Evolutionary conservation across 2,329 filamentous ascomycete species (phyloP).

Genomic region (Xylaria sp.): DNA sequence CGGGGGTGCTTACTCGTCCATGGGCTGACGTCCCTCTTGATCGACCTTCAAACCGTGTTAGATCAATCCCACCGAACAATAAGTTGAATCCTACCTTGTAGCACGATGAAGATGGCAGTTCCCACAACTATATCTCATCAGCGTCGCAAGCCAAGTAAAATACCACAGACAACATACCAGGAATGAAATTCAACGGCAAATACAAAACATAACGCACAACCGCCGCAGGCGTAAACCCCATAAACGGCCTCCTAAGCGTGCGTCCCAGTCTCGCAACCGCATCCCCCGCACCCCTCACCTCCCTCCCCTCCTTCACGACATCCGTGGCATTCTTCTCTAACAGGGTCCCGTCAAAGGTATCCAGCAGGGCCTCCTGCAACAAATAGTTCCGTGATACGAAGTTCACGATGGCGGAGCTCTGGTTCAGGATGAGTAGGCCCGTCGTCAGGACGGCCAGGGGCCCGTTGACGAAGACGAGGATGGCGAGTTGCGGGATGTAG

Average conservation of each 20-base stretch:
- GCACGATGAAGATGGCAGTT: constrained; percentile 69
- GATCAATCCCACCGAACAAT: neutral
- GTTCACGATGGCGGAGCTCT: constrained; percentile 55
- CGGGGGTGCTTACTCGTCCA: constrained; percentile 43
- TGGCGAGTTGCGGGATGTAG: constrained; percentile 76
- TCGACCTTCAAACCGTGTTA: constrained; percentile 38
- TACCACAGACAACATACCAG: constrained; percentile 36
- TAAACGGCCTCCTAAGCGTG: constrained; percentile 52
- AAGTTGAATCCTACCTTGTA: constrained; percentile 54
- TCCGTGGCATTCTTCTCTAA: constrained; percentile 46
- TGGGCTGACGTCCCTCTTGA: constrained; percentile 47
- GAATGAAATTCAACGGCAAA: constrained; percentile 87
- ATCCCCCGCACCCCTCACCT: constrained; percentile 59
- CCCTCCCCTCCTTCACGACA: constrained; percentile 68
- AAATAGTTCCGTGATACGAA: constrained; percentile 63
- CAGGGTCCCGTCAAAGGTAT: constrained; percentile 78
- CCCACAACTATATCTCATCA: constrained; percentile 56
- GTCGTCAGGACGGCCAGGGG: constrained; percentile 72
- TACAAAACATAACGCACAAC: constrained; percentile 78
- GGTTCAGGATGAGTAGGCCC: constrained; percentile 59
- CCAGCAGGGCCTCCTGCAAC: constrained; percentile 74
- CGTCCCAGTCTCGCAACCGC: constrained; percentile 54
- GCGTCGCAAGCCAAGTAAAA: no score
- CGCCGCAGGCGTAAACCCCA: constrained; percentile 53
- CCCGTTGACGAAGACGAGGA: constrained; percentile 80